Evolutionary conservation across 2,329 filamentous ascomycete genomes (phyloP), one percentile per base, ranked within the genome.

Genomic region (Xylogone sp.): DNA sequence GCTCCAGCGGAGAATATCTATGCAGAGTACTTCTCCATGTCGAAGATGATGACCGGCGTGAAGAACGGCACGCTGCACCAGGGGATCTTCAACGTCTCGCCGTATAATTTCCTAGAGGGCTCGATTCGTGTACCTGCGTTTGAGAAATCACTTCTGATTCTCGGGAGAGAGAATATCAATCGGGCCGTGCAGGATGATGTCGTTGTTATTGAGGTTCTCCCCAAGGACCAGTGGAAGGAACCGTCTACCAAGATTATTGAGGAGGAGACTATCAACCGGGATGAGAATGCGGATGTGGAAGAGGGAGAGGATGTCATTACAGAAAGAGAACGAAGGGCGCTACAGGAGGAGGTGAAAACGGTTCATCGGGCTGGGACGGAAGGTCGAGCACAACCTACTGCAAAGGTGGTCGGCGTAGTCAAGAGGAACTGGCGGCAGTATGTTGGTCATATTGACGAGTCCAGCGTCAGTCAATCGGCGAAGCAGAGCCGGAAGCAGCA

Each of bases 361-460:
- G 87, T 86, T 1, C 93, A 97, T 61, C 87, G 84, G 48, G 86
- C 87, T 64, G 83, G 76, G 49, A 79, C 81, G 1, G 91, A 97
- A 69, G 86, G 86, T 43, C 83, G 84, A 46, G 83, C 90, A 2
- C 91, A 97, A 62, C 94, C 94, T 6, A 97, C 94, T 6, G 94
- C 93, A 21, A 89, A 82, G 66, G 88, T 99, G 12, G 90, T 97
- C 6, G 94, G 94, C 45, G 79, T 97, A 21, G 83, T 96, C 66
- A 97, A 96, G 72, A 84, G 94, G 48, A 97, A 97, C 69, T 99
- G 94, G 94, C 82, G 94, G 54, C 95, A 97, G 69, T 97, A 97
- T 62, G 94, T 99, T 55, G 94, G 94, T 2, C 92, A 97, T 65
- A 87, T 99, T 51, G 94, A 99, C 66, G 85, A 87, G 47, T 89